Conservation (phyloP, 495 filamentous ascomycete genomes). For the Neurospora pannonica region DNA sequence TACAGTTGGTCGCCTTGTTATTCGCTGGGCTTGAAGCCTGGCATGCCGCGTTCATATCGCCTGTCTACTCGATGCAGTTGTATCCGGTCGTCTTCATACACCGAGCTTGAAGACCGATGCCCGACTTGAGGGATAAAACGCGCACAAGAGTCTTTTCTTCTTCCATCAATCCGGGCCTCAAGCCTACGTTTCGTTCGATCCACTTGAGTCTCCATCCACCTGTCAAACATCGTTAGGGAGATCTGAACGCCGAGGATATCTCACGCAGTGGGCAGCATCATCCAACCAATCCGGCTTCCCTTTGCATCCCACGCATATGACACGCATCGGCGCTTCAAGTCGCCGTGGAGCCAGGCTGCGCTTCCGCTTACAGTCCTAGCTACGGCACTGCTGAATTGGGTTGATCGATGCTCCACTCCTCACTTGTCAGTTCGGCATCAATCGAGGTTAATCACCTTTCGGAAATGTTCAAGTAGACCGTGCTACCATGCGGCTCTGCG, state of each 20-base stretch:
- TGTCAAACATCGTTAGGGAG: neutral
- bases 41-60: neutral
- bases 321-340: neutral
- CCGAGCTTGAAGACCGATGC: too few species aligned
- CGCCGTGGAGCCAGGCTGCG: neutral
- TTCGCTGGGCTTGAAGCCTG: neutral
- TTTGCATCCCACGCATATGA: neutral
- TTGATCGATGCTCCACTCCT: neutral
- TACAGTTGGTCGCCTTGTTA: neutral
- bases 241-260: too few species aligned
- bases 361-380: too few species aligned
- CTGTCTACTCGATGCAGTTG: neutral
- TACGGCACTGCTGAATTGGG: neutral
- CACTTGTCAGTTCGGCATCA: neutral
- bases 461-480: neutral
- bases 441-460: neutral
- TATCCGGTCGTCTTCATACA: neutral
- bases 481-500: neutral
- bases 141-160: too few species aligned
- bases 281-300: neutral
- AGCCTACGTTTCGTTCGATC: neutral
- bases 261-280: neutral
- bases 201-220: neutral
- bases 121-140: neutral
- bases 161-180: too few species aligned